A percentile compares a stretch with the other conserved stretches of the same genome.
These are phyloP conservation scores for Pleurotus giganteus DNA, from an alignment of 768 basidiomycete species.

Conservation along the genomic window DNA sequence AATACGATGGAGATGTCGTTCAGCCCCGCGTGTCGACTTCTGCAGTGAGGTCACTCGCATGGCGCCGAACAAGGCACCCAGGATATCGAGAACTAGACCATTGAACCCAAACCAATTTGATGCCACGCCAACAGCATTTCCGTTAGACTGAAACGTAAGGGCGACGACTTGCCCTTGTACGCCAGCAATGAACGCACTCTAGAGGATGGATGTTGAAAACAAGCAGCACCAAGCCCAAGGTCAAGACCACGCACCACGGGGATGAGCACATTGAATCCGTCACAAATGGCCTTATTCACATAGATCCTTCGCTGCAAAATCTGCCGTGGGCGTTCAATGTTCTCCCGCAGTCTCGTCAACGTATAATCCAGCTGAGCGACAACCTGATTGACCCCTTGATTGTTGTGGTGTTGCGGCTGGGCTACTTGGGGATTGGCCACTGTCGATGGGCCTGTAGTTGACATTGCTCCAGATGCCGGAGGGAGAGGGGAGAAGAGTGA, in stretches of 20 bases:
- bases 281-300: neutral
- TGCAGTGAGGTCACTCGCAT: slow-evolving; percentile 6
- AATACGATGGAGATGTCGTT: neutral
- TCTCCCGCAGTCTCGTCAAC: too few species aligned
- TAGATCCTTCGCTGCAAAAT: neutral
- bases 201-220: neutral
- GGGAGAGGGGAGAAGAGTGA: too few species aligned
- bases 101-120: slow-evolving; percentile 11
- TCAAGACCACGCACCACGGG: neutral
- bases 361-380: too few species aligned
- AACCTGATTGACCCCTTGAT: too few species aligned
- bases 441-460: too few species aligned
- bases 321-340: too few species aligned
- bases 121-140: neutral
- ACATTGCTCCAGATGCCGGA: too few species aligned
- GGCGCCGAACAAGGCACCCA: slow-evolving; percentile 3
- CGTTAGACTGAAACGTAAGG: neutral
- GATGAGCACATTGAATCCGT: neutral
- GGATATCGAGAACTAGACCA: slow-evolving; percentile 10
- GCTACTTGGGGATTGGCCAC: too few species aligned
- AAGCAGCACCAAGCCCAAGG: neutral
- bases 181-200: slow-evolving; percentile 4
- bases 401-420: too few species aligned
- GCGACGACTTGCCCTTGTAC: slow-evolving; percentile 9
- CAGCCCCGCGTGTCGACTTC: neutral